Conservation (phyloP, 306 rosid species). For the Begonia masoniana region DNA sequence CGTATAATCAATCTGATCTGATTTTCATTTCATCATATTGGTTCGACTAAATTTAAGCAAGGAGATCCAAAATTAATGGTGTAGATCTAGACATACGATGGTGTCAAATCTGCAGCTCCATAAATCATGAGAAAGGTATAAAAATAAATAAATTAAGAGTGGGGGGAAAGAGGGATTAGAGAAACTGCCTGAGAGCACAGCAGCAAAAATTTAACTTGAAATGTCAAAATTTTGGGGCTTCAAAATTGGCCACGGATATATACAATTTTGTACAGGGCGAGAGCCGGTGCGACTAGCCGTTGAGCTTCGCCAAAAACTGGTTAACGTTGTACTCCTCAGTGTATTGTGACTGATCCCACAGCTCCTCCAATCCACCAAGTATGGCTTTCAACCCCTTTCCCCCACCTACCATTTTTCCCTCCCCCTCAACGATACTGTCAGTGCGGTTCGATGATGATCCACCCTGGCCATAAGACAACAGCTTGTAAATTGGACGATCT, state of each 20-base stretch:
- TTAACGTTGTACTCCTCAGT: conserved; percentile 82
- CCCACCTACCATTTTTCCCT: conserved; percentile 33
- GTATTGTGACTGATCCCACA: conserved; percentile 95
- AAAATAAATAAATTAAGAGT: not conserved
- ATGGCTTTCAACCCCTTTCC: conserved; percentile 87
- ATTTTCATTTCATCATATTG: too few species aligned
- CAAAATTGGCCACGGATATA: conserved; percentile 14
- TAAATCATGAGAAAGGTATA: not conserved
- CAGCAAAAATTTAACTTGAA: conserved; percentile 2
- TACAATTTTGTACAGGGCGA: conserved; percentile 22
- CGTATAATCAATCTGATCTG: too few species aligned
- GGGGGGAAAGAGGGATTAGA: not conserved
- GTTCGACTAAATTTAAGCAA: too few species aligned
- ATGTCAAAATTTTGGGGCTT: conserved; percentile 34
- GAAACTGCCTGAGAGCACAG: not conserved
- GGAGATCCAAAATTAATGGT: too few species aligned
- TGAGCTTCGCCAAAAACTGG: conserved; percentile 84
- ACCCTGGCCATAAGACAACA: conserved; percentile 25
- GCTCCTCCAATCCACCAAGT: conserved; percentile 89
- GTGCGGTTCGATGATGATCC: conserved; percentile 33
- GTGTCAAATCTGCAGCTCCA: too few species aligned
- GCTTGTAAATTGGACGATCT: not conserved
- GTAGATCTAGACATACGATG: too few species aligned
- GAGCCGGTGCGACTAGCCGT: conserved; percentile 32
- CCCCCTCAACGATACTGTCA: conserved; percentile 37